phyloP scores from a whole-genome alignment of 2,329 filamentous ascomycete species.

The Elsinoe necatrix region DNA sequence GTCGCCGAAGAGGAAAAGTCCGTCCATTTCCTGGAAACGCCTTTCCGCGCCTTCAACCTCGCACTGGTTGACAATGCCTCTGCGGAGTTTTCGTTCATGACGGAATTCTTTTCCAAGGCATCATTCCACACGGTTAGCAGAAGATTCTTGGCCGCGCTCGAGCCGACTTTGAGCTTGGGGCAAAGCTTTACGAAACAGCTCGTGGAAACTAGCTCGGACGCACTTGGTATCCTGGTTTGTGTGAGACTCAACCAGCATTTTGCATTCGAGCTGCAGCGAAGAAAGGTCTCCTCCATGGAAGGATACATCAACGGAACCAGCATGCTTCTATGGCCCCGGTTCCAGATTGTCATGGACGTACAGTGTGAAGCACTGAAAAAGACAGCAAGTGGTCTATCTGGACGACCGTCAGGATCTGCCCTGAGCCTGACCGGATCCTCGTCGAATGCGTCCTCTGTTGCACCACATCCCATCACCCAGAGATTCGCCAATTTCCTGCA shows the following conservation, averaged over 20 bases:
- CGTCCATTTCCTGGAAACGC: conserved; percentile 78
- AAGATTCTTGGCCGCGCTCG: conserved; percentile 81
- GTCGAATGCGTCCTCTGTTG: conserved; percentile 58
- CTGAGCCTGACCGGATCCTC: conserved; percentile 48
- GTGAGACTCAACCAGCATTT: conserved; percentile 89
- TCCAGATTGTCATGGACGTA: conserved; percentile 87
- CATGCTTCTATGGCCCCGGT: conserved; percentile 93
- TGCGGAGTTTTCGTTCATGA: conserved; percentile 89
- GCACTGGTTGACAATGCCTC: conserved; percentile 89
- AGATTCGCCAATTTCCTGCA: conserved; percentile 91
- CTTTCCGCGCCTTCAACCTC: conserved; percentile 91
- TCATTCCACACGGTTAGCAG: conserved; percentile 69
- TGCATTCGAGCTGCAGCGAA: conserved; percentile 85
- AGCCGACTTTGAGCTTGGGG: conserved; percentile 79
- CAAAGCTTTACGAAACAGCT: conserved; percentile 67
- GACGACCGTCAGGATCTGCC: conserved; percentile 45
- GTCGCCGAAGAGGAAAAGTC: conserved; percentile 82
- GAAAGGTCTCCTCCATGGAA: conserved; percentile 82
- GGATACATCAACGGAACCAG: conserved; percentile 88
- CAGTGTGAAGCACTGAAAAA: conserved; percentile 80
- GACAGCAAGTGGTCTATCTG: conserved; percentile 40
- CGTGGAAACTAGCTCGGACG: conserved; percentile 69
- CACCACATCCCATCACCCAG: conserved; percentile 86
- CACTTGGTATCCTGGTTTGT: conserved; percentile 78
- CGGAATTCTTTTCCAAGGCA: conserved; percentile 76